Evolutionary conservation across 768 basidiomycete species (phyloP), one percentile per base, ranked within the genome.

Genomic region (Tricholoma matsutake): DNA sequence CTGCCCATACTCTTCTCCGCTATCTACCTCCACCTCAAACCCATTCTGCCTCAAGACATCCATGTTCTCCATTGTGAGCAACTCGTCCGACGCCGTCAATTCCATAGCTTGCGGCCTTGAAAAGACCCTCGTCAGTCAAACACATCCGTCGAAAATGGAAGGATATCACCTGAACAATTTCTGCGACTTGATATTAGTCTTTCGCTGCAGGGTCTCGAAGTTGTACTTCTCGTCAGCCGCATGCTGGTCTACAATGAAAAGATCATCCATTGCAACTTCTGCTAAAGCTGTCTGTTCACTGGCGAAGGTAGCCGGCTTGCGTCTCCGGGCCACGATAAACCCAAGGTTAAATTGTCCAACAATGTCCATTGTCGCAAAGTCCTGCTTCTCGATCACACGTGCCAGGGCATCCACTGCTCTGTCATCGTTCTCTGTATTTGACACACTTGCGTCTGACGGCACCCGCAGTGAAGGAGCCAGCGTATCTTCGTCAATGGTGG

Each of bases 171-270:
- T 81, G 71, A 96, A 84, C 4, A 98, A 78, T 62, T 78, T 86
- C 68, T 98, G 96, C 2, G 91, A 92, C 65, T 91, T 83, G 60
- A 99, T 95, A 56, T 82, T 83, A 10, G 96, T 98, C n/a, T 87
- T 94, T 64, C 84, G 81, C 72, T 98, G 96, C 60, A 98, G 75
- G 1, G 85, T 91, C 79, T 98, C 97, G 70, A 98, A 98, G 71
- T 98, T 98, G 75, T 92, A 98, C 77, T 98, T 98, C 75, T 98
- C 97, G 73, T 99, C 97, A 5, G 93, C 88, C 4, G 96, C 96
- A 73, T 98, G 96, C 70, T 98, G 96, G 68, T 98, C 96, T 16
- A 98, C 83, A 63, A 99, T 94, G 75, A 98, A 98, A 43, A 99
- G 77, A 68, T 99, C 96, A 69, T 98, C 96, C 75, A 86, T 78